Percentiles rank a stretch among this genome's conserved stretches.
Evolutionary conservation across 2,329 filamentous ascomycete species (phyloP).

Genomic region (Hypoxylon rubiginosum): DNA sequence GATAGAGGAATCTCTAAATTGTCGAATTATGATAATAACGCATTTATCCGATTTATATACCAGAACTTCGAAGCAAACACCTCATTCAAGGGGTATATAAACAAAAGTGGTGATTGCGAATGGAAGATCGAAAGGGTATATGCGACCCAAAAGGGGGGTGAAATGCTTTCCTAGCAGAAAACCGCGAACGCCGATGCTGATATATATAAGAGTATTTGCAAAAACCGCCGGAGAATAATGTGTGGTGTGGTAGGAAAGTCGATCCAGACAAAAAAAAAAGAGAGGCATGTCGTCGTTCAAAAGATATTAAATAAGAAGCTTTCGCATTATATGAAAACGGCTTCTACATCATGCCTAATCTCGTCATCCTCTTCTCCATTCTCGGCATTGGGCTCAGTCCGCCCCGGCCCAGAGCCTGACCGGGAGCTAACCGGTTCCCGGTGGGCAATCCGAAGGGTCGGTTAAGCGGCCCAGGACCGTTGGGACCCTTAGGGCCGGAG

Average conservation of each 20-base stretch:
- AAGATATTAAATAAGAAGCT: conserved; percentile 15
- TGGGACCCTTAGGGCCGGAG: conserved; percentile 24
- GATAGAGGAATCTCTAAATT: conserved; percentile 15
- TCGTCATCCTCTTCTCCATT: conserved; percentile 74
- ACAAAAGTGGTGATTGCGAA: conserved; percentile 27
- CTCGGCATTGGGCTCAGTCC: conserved; percentile 56
- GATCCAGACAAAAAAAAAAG: conserved; percentile 30
- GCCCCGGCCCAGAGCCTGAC: conserved; percentile 53
- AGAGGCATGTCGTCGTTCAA: conserved; percentile 37
- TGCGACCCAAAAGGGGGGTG: conserved; percentile 26
- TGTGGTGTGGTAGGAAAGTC: conserved; percentile 18
- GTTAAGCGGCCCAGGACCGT: conserved; percentile 42
- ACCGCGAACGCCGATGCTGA: conserved; percentile 41
- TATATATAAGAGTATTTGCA: conserved; percentile 25
- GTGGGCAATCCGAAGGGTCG: conserved; percentile 54
- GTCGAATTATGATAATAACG: conserved; percentile 36
- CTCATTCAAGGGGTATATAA: conserved; percentile 38
- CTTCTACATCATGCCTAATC: conserved; percentile 67
- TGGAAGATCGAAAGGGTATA: conserved; percentile 36
- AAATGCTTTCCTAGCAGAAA: conserved; percentile 26
- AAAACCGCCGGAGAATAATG: conserved; percentile 15
- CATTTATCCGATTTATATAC: conserved; percentile 26
- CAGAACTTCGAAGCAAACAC: conserved; percentile 17
- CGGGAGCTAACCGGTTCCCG: conserved; percentile 54
- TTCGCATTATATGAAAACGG: background rate